These are phyloP conservation scores for Obba rivulosa DNA, from an alignment of 768 basidiomycete genomes.

Conservation along the genomic window DNA sequence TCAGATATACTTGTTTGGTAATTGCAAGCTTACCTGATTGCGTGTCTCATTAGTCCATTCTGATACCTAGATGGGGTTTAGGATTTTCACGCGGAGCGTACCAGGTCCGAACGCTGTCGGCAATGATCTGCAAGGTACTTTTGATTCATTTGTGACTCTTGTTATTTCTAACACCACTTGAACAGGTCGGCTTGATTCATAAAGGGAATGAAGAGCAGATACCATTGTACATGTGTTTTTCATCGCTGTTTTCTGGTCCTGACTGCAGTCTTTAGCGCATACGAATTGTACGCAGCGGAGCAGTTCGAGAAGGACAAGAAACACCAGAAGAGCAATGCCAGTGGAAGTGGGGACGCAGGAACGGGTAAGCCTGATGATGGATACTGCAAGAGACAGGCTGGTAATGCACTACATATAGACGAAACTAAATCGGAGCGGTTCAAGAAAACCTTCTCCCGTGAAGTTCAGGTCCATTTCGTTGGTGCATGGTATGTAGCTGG, in stretches of 20 bases:
- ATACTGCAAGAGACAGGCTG: too few relatives aligned
- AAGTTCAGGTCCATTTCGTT: constrained; percentile 26
- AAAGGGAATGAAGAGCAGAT: constrained; percentile 29
- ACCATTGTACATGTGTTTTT: constrained; percentile 11
- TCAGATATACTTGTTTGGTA: constrained; percentile 31
- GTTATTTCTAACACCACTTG: not conserved
- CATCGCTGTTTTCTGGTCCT: not conserved
- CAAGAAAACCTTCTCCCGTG: constrained; percentile 22
- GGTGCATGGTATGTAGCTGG: constrained; percentile 25
- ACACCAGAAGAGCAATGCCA: too few relatives aligned
- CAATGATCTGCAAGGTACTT: constrained; percentile 33
- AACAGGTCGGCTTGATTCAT: constrained; percentile 28
- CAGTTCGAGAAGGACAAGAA: too few relatives aligned
- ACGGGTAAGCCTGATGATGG: too few relatives aligned
- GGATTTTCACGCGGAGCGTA: constrained; percentile 44
- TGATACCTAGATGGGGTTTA: constrained; percentile 1
- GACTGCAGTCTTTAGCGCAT: constrained; percentile 5
- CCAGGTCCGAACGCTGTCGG: constrained; percentile 34
- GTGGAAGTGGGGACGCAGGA: not conserved
- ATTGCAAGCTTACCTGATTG: not conserved
- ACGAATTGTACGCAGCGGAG: constrained; percentile 9
- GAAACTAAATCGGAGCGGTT: constrained; percentile 8
- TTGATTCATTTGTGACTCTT: too few relatives aligned
- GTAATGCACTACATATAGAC: too few relatives aligned
- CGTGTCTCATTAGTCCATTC: not conserved